phyloP scores from a whole-genome alignment of 768 basidiomycete species.

The Phlegmacium glaucopus region DNA sequence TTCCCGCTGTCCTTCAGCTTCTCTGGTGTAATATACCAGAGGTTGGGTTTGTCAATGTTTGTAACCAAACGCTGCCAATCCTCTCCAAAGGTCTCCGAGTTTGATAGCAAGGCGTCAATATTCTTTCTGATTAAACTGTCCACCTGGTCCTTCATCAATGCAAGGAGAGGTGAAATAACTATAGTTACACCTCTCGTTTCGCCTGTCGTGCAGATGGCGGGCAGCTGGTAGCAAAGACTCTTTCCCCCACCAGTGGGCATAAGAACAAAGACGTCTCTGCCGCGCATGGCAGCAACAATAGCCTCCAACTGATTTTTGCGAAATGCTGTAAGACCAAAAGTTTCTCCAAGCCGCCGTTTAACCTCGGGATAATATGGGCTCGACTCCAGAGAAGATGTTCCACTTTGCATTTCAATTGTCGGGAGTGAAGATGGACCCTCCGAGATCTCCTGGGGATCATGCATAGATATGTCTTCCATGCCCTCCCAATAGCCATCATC shows the following conservation, averaged over 20 bases:
- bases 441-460: slow-evolving; percentile 15
- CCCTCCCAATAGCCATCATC: slow-evolving; percentile 49
- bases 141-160: slow-evolving; percentile 91
- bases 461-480: slow-evolving; percentile 38
- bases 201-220: slow-evolving; percentile 75
- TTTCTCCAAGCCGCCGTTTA: slow-evolving; percentile 43
- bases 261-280: slow-evolving; percentile 87
- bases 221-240: slow-evolving; percentile 86
- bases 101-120: slow-evolving; percentile 70
- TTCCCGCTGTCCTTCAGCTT: slow-evolving; percentile 62
- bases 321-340: slow-evolving; percentile 69
- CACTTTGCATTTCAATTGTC: not conserved
- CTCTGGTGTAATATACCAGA: slow-evolving; percentile 93
- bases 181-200: slow-evolving; percentile 80
- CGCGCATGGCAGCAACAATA: slow-evolving; percentile 74
- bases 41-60: slow-evolving; percentile 46
- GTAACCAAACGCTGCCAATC: slow-evolving; percentile 43
- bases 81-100: slow-evolving; percentile 43
- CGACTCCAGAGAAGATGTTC: slow-evolving; percentile 4
- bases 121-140: slow-evolving; percentile 56
- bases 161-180: slow-evolving; percentile 85
- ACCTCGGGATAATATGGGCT: slow-evolving; percentile 47
- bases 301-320: slow-evolving; percentile 85
- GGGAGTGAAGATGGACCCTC: not conserved
- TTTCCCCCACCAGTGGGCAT: slow-evolving; percentile 98